Conservation (phyloP, 768 basidiomycete species). For the Trametes cingulata region DNA sequence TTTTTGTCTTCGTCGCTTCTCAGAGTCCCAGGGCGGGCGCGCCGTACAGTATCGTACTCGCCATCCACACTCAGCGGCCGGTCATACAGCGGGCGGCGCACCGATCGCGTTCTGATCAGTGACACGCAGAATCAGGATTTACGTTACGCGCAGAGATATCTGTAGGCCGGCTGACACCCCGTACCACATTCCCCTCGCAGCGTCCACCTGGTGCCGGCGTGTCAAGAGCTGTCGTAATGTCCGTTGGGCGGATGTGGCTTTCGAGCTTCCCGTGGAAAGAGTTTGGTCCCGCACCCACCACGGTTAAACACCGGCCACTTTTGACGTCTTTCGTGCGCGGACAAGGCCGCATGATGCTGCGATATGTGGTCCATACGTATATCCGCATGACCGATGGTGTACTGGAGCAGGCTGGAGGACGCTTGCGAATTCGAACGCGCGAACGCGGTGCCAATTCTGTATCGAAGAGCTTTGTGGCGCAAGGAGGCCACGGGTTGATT, state of each 20-base stretch:
- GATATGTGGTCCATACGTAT: not conserved
- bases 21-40: constrained; percentile 1
- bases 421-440: constrained; percentile 1
- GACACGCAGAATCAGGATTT: constrained; percentile 13
- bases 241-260: not conserved
- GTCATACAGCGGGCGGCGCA: constrained; percentile 7
- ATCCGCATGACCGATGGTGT: constrained; percentile 4
- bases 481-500: constrained; percentile 19
- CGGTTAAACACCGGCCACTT: constrained; percentile 1
- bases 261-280: constrained; percentile 17
- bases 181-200: constrained; percentile 6
- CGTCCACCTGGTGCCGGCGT: constrained; percentile 5
- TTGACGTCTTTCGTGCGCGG: constrained; percentile 8
- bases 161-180: constrained; percentile 13
- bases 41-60: not conserved
- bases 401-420: not conserved
- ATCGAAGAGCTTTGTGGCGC: constrained; percentile 23
- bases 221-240: constrained; percentile 14
- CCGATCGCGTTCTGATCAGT: constrained; percentile 17
- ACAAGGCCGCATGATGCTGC: not conserved
- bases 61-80: constrained; percentile 7
- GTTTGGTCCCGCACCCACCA: constrained; percentile 1
- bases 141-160: constrained; percentile 14
- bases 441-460: constrained; percentile 5
- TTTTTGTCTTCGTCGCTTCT: constrained; percentile 5